Base-by-base conservation (phyloP, 345 rosid genomes). In the Ceriops decandra region DNA sequence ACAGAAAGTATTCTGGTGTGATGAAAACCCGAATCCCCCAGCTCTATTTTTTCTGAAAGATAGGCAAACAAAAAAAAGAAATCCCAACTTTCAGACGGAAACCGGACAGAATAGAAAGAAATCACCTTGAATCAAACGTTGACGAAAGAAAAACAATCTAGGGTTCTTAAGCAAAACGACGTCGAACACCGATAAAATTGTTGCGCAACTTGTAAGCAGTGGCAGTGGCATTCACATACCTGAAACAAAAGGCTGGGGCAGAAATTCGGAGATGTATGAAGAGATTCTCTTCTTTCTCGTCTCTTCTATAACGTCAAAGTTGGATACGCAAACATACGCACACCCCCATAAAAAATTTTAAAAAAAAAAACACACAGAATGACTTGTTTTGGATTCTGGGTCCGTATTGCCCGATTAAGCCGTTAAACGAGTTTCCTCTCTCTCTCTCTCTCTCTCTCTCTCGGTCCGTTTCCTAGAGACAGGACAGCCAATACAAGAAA, bases 321-420 rank as follows among this genome's bases (percentile, higher is more conserved):
- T 38, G 46, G 46, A 38, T 38, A 38, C 46, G 9, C 46, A 38
- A 38, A 2, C 46, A 38, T 15, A 10, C 46, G 15, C 46, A 15
- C 16, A 10, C 13, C 46, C 15, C 15, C 46, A 6, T 6, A 35
- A 6, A 7, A 35, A 35, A 68, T 24, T 24, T 1, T 6, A 7
- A 33, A 33, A 33, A 33, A 6, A 33, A 7, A 33, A 1, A 33
- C 7, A 7, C 7, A 6, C 8, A 1, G 7, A 7, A 7, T 6
- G 8, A 79, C 76, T 75, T 72, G 51, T 77, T 71, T 67, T 60
- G 79, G 73, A 74, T 66, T 70, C 51, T 66, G 76, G 80, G 56
- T 65, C 10, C 35, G 4, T 5, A 46, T 9, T 20, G 8, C 62
- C 46, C 26, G 15, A 19, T 57, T 20, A 24, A 57, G 26, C 52